A percentile compares a stretch with the other conserved stretches of the same genome.
Evolutionary conservation across 2,329 filamentous ascomycete genomes (phyloP).

Genomic region (Fonsecaea multimorphosa): DNA sequence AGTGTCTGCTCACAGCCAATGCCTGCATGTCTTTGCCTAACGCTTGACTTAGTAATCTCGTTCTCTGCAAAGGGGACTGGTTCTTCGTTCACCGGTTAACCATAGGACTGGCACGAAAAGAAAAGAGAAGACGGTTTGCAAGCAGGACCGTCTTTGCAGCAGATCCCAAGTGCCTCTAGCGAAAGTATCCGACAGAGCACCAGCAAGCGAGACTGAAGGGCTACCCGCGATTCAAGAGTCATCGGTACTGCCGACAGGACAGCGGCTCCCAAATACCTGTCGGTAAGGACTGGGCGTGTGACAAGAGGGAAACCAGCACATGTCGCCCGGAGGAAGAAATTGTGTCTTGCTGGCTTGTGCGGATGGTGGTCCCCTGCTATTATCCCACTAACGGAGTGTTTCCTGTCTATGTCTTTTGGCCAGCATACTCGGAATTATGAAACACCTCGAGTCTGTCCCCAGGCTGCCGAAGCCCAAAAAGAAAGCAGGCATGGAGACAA

Average conservation of each 20-base stretch:
- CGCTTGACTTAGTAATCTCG: background rate
- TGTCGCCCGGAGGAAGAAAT: background rate
- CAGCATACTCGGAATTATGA: background rate
- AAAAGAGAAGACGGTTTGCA: background rate
- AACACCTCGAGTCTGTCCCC: background rate
- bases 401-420: background rate
- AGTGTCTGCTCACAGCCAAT: background rate
- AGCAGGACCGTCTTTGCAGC: background rate
- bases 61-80: background rate
- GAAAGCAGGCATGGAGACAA: no score
- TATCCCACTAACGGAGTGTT: background rate
- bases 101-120: background rate
- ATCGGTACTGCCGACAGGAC: background rate
- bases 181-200: background rate
- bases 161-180: background rate
- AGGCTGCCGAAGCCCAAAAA: background rate
- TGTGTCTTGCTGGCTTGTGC: background rate
- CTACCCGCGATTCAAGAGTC: background rate
- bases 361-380: background rate
- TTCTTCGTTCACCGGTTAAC: background rate
- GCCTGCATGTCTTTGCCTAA: background rate
- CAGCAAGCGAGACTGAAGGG: background rate
- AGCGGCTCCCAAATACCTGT: background rate
- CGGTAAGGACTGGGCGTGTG: background rate
- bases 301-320: background rate